Evolutionary conservation across 2,329 filamentous ascomycete genomes (phyloP).

Genomic region (Passalora sequoiae): DNA sequence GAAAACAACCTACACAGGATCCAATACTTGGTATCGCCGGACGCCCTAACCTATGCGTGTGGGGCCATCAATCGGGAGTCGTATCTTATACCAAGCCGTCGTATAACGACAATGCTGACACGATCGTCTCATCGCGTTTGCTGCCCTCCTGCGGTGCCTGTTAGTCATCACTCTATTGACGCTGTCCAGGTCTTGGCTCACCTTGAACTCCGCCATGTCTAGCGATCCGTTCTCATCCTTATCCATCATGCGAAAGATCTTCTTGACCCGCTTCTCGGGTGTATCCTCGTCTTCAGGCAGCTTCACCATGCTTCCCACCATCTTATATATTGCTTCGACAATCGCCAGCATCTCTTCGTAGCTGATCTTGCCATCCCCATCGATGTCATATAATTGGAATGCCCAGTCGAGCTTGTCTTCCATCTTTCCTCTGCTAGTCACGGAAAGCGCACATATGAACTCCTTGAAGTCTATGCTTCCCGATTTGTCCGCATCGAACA

Average conservation of each 20-base stretch:
- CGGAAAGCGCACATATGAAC: constrained; percentile 96
- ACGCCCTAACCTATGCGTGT: not conserved
- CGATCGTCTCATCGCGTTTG: constrained; percentile 97
- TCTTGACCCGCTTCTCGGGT: constrained; percentile 92
- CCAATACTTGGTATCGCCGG: not conserved
- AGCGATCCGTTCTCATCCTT: constrained; percentile 98
- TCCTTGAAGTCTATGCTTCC: constrained; percentile 99
- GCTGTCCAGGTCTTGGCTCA: constrained; percentile 6
- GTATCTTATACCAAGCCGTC: constrained; percentile 70
- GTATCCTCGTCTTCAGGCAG: constrained; percentile 98
- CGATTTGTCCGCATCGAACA: constrained; percentile 96
- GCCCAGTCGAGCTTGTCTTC: constrained; percentile 99
- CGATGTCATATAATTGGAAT: constrained; percentile 98
- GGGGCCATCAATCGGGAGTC: not conserved
- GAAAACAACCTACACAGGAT: constrained; percentile 1
- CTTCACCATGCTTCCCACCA: constrained; percentile 99
- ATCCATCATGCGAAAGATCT: constrained; percentile 99
- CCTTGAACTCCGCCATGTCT: constrained; percentile 95
- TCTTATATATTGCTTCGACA: constrained; percentile 99
- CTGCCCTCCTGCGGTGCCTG: constrained; percentile 63
- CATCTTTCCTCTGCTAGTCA: constrained; percentile 96
- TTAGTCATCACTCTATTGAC: constrained; percentile 11
- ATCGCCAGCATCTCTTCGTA: constrained; percentile 99
- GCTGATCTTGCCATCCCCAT: constrained; percentile 97
- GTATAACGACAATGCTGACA: constrained; percentile 91